Percentiles rank a stretch among this genome's conserved stretches.
Evolutionary conservation across 805 yeast species (phyloP).

Genomic region (Suhomyces sp.): DNA sequence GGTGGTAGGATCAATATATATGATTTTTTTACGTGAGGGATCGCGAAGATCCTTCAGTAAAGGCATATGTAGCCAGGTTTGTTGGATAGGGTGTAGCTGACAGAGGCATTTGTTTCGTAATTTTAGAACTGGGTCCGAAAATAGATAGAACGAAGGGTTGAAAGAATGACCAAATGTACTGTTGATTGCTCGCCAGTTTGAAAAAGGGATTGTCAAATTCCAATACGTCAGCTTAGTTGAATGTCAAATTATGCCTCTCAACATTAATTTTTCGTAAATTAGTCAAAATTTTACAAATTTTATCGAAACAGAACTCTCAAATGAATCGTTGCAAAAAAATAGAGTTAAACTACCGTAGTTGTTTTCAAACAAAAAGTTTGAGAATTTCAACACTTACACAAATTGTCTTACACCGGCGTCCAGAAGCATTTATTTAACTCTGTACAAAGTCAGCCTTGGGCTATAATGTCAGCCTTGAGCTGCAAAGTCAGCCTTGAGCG

Average conservation of each 20-base stretch:
- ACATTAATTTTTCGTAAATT: neutral
- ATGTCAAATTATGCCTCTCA: neutral
- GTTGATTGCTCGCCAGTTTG: neutral
- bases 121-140: neutral
- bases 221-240: no score
- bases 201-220: neutral
- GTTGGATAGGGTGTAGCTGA: neutral
- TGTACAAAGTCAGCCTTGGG: neutral
- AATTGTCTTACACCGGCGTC: neutral
- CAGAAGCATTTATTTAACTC: neutral
- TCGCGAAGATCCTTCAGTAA: neutral
- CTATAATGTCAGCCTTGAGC: neutral
- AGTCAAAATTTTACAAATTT: neutral
- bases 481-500: neutral
- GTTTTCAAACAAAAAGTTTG: neutral
- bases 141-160: neutral
- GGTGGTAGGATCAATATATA: constrained; percentile 1
- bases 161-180: neutral
- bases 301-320: no score
- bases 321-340: neutral
- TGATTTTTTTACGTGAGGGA: neutral
- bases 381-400: neutral
- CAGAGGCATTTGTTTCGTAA: neutral
- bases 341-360: neutral
- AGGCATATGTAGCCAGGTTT: neutral